Conservation (phyloP, 352 stramenopile species). For the Phytopythium sindhum region DNA sequence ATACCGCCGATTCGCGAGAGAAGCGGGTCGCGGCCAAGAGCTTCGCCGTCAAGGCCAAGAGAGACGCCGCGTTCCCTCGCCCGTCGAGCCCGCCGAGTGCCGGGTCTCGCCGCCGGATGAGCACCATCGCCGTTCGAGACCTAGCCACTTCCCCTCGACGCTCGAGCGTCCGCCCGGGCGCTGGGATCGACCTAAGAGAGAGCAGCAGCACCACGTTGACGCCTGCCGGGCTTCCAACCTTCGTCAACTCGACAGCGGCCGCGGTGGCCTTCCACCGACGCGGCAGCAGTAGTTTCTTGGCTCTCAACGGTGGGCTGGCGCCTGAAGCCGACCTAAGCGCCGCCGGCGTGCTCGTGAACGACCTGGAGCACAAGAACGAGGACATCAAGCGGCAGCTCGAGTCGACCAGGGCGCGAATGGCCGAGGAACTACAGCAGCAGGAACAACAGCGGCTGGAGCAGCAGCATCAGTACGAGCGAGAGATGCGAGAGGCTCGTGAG, state of each 20-base stretch:
- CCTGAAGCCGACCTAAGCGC: conserved; percentile 8
- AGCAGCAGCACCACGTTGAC: background rate
- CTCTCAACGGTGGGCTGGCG: conserved; percentile 5
- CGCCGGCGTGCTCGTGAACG: conserved; percentile 13
- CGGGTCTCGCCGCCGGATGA: conserved; percentile 5
- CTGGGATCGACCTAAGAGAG: background rate
- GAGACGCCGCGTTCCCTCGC: background rate
- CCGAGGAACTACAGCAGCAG: conserved; percentile 3
- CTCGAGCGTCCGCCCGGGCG: background rate
- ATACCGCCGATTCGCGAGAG: background rate
- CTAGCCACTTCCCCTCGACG: background rate
- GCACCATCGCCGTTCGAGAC: conserved; percentile 3
- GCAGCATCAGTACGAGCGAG: conserved; percentile 14
- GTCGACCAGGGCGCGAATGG: conserved; percentile 7
- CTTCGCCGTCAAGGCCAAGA: background rate
- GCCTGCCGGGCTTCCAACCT: background rate
- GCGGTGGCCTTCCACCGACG: conserved; percentile 10
- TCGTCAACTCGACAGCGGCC: background rate
- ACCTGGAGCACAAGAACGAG: conserved; percentile 27
- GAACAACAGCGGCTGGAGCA: conserved; percentile 13
- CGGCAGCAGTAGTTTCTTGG: conserved; percentile 12
- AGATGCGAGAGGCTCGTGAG: conserved; percentile 15
- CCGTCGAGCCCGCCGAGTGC: background rate
- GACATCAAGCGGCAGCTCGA: conserved; percentile 31
- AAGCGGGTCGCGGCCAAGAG: conserved; percentile 1